Evolutionary conservation across 2,329 filamentous ascomycete genomes (phyloP), one percentile per base, ranked within the genome.

Genomic region (Penicillium janthinellum): DNA sequence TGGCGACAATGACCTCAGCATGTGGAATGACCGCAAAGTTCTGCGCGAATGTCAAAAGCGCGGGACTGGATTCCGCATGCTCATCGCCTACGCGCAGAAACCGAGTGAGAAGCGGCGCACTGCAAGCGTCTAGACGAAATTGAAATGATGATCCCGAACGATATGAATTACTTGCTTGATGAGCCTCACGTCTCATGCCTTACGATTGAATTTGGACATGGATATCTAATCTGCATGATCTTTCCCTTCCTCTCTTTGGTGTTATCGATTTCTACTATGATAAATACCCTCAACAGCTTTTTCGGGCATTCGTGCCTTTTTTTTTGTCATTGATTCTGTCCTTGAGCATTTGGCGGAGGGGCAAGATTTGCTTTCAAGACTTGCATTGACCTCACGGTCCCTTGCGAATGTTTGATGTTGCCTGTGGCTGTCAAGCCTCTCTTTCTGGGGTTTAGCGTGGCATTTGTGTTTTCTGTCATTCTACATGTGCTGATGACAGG

Each of bases 31-130:
- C 71, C 85, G 83, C 57, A 83, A 83, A 10, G 78, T 98, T 31
- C 80, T 98, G 49, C 81, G 86, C 15, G 95, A 99, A 78, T 97
- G 93, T 70, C 90, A 96, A 77, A 88, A 90, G 73, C 88, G 90
- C 73, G 88, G 90, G 14, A 96, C 93, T 0, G 96, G 90, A 63
- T 88, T 98, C 75, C 92, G 94, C 75, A 83, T 98, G 69, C 87
- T 96, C 75, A 93, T 98, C 59, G 96, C 92, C 67, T 92, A 96
- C 73, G 93, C 92, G 15, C 90, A 94, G 70, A 91, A 94, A 61
- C 92, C 92, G 5, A 78, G 77, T 54, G 76, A 79, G 61, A 76
- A 73, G 55, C 71, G 78, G 58, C 71, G 79, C 60, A 81, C 79
- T 1, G 77, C 78, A 48, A 81, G 78, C 64, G 76, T 79, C 35